Conservation (phyloP, 768 basidiomycete species). For the Lactarius vividus region DNA sequence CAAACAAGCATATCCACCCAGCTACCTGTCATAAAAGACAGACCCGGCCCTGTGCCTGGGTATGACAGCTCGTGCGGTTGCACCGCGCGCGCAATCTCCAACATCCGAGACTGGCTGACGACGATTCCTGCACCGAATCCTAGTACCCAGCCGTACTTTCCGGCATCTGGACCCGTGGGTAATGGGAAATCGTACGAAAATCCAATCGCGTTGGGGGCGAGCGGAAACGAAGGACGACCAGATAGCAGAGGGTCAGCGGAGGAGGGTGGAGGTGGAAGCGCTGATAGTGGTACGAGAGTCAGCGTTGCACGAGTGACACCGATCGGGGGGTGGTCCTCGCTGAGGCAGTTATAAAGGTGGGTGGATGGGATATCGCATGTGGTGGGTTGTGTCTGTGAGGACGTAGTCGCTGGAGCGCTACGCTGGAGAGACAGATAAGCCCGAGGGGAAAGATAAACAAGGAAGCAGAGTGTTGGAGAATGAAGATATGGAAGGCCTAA, state of each 20-base stretch:
- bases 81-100: conserved; percentile 64
- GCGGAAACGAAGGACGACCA: conserved; percentile 52
- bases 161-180: conserved; percentile 32
- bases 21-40: conserved; percentile 50
- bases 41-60: conserved; percentile 42
- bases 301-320: conserved; percentile 60
- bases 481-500: conserved; percentile 72
- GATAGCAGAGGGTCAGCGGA: conserved; percentile 30
- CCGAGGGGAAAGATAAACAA: conserved; percentile 65
- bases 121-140: conserved; percentile 76
- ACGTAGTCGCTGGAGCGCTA: conserved; percentile 33
- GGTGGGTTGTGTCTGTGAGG: conserved; percentile 25
- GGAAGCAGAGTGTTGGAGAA: conserved; percentile 67
- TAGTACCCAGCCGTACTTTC: conserved; percentile 55
- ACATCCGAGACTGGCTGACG: conserved; percentile 70
- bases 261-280: conserved; percentile 38
- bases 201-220: conserved; percentile 44
- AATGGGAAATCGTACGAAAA: conserved; percentile 55
- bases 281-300: conserved; percentile 41
- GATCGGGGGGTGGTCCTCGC: conserved; percentile 35
- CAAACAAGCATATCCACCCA: conserved; percentile 65
- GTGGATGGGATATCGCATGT: conserved; percentile 52
- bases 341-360: conserved; percentile 47
- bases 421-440: conserved; percentile 64
- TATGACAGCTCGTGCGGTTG: conserved; percentile 52